These are phyloP conservation scores for Russula abietina DNA, from an alignment of 768 basidiomycete genomes.

Conservation along the genomic window DNA sequence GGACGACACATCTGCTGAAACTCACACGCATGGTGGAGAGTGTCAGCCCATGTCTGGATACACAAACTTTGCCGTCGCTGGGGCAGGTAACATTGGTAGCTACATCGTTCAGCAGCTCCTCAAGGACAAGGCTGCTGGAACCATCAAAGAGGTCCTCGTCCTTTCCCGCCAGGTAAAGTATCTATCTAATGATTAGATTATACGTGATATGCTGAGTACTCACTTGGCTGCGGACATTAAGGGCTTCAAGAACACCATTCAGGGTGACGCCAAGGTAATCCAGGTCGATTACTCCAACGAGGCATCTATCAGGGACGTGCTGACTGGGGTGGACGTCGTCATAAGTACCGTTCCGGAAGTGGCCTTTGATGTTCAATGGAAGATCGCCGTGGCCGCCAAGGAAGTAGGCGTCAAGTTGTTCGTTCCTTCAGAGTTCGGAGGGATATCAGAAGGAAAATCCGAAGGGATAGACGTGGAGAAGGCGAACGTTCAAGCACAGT, in stretches of 20 bases:
- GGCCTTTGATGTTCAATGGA: background rate
- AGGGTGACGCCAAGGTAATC: slow-evolving; percentile 10
- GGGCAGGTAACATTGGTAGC: slow-evolving; percentile 20
- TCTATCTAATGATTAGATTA: background rate
- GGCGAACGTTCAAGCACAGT: background rate
- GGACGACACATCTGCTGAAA: too few relatives aligned
- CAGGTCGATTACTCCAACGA: slow-evolving; percentile 16
- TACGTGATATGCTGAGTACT: too few relatives aligned
- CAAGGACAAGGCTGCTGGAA: slow-evolving; percentile 16
- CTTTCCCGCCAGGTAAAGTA: slow-evolving; percentile 19
- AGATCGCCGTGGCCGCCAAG: slow-evolving; percentile 16
- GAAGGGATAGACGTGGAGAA: background rate
- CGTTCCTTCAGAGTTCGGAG: background rate
- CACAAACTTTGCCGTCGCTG: slow-evolving; percentile 21
- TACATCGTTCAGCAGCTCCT: slow-evolving; percentile 18
- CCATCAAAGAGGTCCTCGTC: slow-evolving; percentile 16
- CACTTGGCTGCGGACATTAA: background rate
- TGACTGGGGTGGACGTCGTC: slow-evolving; percentile 17
- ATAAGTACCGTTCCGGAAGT: slow-evolving; percentile 4
- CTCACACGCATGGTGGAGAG: background rate
- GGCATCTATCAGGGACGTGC: background rate
- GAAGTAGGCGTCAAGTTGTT: slow-evolving; percentile 9
- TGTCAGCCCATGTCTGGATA: slow-evolving; percentile 17
- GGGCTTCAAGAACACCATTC: slow-evolving; percentile 24
- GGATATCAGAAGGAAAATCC: background rate